Percentiles rank a stretch among this genome's conserved stretches.
These are phyloP conservation scores for Mycena floridula DNA, from an alignment of 768 basidiomycete species.

Conservation along the genomic window DNA sequence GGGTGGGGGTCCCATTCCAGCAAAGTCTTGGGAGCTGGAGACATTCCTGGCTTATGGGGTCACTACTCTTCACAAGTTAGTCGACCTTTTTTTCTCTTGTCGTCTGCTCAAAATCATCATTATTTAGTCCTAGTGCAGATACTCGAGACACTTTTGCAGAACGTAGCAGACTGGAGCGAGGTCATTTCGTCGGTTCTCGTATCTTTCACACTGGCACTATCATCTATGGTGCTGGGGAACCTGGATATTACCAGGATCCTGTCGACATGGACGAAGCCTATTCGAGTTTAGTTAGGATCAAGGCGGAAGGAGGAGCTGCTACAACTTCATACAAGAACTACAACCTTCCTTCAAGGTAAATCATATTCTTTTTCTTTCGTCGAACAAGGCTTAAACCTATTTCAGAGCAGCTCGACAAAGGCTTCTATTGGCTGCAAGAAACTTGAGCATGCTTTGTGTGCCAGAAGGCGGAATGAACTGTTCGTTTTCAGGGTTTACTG, in stretches of 20 bases:
- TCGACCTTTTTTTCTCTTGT: background rate
- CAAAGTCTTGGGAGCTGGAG: slow-evolving; percentile 69
- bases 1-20: slow-evolving; percentile 52
- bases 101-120: background rate
- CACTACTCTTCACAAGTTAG: slow-evolving; percentile 72
- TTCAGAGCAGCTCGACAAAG: slow-evolving; percentile 61
- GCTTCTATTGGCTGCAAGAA: slow-evolving; percentile 51
- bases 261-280: slow-evolving; percentile 54
- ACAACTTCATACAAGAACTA: slow-evolving; percentile 79
- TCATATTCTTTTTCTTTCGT: background rate
- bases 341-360: slow-evolving; percentile 61
- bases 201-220: slow-evolving; percentile 66
- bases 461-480: slow-evolving; percentile 79
- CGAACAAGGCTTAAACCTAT: background rate
- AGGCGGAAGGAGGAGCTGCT: slow-evolving; percentile 63
- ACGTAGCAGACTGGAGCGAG: slow-evolving; percentile 62
- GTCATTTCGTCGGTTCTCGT: slow-evolving; percentile 61
- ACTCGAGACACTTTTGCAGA: slow-evolving; percentile 60
- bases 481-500: no score
- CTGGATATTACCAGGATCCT: slow-evolving; percentile 54
- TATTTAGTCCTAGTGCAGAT: slow-evolving; percentile 53
- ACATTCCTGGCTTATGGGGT: slow-evolving; percentile 74
- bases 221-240: slow-evolving; percentile 50
- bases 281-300: slow-evolving; percentile 62
- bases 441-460: slow-evolving; percentile 64